Base-by-base conservation (phyloP, 2,329 filamentous ascomycete genomes). In the Penicillium verrucosum region DNA sequence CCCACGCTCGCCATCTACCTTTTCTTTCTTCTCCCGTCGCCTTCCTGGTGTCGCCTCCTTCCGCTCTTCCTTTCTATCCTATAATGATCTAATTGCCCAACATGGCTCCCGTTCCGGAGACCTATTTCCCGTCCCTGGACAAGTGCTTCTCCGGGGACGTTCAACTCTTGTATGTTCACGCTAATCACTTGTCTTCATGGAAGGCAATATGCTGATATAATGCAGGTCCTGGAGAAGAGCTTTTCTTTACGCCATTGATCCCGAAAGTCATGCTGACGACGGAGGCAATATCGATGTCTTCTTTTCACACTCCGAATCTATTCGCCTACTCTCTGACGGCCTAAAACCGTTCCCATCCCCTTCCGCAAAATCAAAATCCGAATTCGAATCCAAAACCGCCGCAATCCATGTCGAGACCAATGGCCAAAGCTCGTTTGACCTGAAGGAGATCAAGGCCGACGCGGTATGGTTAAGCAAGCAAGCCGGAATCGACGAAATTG, bases 111-210 rank as follows among this genome's bases (percentile, higher is more conserved):
- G 78, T 84, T 71, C 82, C 84, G 70, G 87, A 89, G 77, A 81
- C 83, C 73, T 94, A 92, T 78, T 89, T 95, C 70, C 90, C 92
- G 70, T 85, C 91, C 70, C 82, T 97, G 75, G 89, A 91, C 76
- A 86, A 89, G 72, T 95, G 90, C 78, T 82, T 97, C 69, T 87
- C 85, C 68, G 90, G 90, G 77, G 87, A 93, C 74, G 84, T 84
- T 69, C 83, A 88, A 71, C 81, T 97, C 69, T 82, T 96, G 89
- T 96, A 82, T 42, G 73, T 47, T 46, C 49, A 53, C 51, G 54
- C 46, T 37, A 29, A 23, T 52, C 18, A 16, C 21, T 16, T 18
- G 1, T 32, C 30, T 30, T 25, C 25, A 46, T 27, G 29, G 29
- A 9, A n/a, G 21, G 9, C 46, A 45, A 44, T 34, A 40, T 58